These are phyloP conservation scores for Debaryomycetaceae sp. DNA, from an alignment of 1,139 yeast genomes.

Conservation along the genomic window DNA sequence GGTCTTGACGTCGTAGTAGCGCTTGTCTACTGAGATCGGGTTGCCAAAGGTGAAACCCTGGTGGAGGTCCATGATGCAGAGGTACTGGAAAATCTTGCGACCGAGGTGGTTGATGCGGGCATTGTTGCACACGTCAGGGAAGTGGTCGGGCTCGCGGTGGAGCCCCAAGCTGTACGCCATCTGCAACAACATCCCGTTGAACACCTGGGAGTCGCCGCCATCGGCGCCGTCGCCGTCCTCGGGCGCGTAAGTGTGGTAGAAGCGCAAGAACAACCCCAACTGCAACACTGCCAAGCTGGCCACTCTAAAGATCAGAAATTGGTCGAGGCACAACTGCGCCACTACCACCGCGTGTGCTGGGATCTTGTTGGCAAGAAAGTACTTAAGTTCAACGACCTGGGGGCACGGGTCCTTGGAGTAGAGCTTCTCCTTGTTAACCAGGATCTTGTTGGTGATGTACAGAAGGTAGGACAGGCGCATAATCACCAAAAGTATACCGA, in stretches of 20 bases:
- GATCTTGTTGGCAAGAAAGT: conserved; percentile 24
- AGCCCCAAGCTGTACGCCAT: conserved; percentile 45
- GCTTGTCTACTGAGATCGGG: conserved; percentile 18
- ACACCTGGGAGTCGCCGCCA: conserved; percentile 43
- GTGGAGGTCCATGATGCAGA: conserved; percentile 23
- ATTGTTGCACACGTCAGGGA: conserved; percentile 22
- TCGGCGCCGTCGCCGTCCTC: conserved; percentile 45
- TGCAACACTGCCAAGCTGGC: conserved; percentile 25
- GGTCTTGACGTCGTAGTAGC: conserved; percentile 23
- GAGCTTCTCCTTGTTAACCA: conserved; percentile 24
- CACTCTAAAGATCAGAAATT: conserved; percentile 22
- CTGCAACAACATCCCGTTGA: conserved; percentile 38
- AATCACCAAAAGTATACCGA: conserved; percentile 28
- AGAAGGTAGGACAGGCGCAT: conserved; percentile 30
- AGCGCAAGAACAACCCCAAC: conserved; percentile 35
- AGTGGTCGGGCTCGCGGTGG: conserved; percentile 39
- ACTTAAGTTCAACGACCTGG: conserved; percentile 18
- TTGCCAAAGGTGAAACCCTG: conserved; percentile 27
- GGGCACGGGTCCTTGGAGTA: conserved; percentile 18
- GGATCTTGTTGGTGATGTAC: conserved; percentile 28
- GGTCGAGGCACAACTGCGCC: conserved; percentile 26
- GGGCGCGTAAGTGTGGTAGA: conserved; percentile 45
- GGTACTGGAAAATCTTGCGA: conserved; percentile 50
- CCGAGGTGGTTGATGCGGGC: conserved; percentile 32
- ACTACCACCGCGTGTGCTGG: conserved; percentile 22